These are phyloP conservation scores for Dendrobium huoshanense DNA, from an alignment of 106 monocot genomes.

Conservation along the genomic window DNA sequence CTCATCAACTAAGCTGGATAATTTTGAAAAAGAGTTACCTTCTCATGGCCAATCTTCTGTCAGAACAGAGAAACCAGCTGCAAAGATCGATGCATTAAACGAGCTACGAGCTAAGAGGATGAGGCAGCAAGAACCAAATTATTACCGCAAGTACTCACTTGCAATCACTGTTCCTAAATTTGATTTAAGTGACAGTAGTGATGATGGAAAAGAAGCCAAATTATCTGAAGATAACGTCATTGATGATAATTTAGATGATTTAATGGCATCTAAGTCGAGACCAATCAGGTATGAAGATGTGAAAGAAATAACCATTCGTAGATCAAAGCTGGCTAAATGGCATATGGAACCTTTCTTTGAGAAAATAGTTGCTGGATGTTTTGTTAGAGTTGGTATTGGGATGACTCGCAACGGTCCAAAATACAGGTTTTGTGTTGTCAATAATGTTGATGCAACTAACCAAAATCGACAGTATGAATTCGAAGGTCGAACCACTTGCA, in stretches of 20 bases:
- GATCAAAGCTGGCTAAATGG: conserved; percentile 72
- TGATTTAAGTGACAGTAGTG: background rate
- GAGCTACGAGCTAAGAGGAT: too few species aligned
- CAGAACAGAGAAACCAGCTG: too few species aligned
- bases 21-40: too few species aligned
- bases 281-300: conserved; percentile 26
- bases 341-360: conserved; percentile 85
- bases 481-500: conserved; percentile 46
- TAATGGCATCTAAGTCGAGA: conserved; percentile 21
- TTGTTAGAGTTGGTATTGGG: conserved; percentile 60
- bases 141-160: too few species aligned
- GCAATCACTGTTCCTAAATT: too few species aligned
- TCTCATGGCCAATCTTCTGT: too few species aligned
- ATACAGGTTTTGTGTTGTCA: conserved; percentile 58
- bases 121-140: too few species aligned
- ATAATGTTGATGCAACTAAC: conserved; percentile 61
- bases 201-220: conserved; percentile 15
- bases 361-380: conserved; percentile 58
- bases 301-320: conserved; percentile 55
- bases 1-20: too few species aligned
- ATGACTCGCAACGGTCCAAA: conserved; percentile 40
- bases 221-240: conserved; percentile 13
- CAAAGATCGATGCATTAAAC: too few species aligned
- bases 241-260: conserved; percentile 47
- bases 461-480: conserved; percentile 49